These are phyloP conservation scores for Ogataea chonburiensis DNA, from an alignment of 805 yeast genomes.

Conservation along the genomic window DNA sequence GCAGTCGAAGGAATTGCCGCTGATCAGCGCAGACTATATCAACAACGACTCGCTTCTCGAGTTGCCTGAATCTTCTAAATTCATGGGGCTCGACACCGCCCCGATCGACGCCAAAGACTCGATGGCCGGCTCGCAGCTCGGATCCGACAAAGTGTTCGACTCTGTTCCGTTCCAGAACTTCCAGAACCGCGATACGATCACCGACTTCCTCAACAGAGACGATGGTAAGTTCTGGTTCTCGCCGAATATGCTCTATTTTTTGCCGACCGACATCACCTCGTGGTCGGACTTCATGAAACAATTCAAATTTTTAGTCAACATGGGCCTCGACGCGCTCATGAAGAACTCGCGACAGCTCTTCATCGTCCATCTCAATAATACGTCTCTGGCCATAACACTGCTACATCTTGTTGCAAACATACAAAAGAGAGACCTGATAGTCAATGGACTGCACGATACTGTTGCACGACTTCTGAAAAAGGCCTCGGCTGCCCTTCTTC, in stretches of 20 bases:
- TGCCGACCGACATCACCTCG: constrained; percentile 54
- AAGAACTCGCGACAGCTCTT: constrained; percentile 53
- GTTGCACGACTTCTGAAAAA: constrained; percentile 51
- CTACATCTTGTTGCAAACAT: constrained; percentile 57
- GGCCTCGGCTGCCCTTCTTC: constrained; percentile 55
- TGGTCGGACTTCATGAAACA: constrained; percentile 59
- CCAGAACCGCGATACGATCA: constrained; percentile 11
- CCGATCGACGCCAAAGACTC: constrained; percentile 17
- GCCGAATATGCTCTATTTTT: constrained; percentile 53
- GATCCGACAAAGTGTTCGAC: constrained; percentile 7
- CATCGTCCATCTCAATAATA: constrained; percentile 49
- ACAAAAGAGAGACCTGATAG: constrained; percentile 48
- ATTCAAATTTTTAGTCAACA: constrained; percentile 46
- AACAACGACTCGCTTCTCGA: constrained; percentile 35
- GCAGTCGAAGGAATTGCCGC: constrained; percentile 58
- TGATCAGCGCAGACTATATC: constrained; percentile 39
- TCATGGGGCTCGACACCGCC: constrained; percentile 26
- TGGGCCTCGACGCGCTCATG: constrained; percentile 49
- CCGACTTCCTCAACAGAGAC: constrained; percentile 10
- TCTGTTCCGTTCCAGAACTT: neutral
- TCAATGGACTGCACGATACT: constrained; percentile 44
- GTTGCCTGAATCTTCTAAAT: constrained; percentile 25
- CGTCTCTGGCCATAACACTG: constrained; percentile 51
- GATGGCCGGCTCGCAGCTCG: constrained; percentile 6
- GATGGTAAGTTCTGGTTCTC: constrained; percentile 22